These are phyloP conservation scores for Hordeum pubiflorum DNA, from an alignment of 202 grass and related monocot species.

Conservation along the genomic window DNA sequence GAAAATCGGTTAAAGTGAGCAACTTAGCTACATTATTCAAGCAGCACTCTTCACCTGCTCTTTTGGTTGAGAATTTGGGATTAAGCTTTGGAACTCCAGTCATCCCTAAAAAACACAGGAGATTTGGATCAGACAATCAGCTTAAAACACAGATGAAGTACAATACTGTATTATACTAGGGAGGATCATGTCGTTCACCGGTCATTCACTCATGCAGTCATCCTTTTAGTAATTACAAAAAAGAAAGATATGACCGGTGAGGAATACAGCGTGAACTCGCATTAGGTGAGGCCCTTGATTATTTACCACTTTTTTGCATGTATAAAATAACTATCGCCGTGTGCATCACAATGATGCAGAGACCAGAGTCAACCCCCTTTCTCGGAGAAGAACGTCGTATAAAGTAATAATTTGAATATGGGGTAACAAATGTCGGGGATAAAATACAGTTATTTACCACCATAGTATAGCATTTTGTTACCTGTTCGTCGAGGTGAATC, in stretches of 20 bases:
- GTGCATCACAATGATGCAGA: too few species aligned
- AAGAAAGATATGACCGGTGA: too few species aligned
- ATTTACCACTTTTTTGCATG: not conserved
- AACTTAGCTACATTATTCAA: constrained; percentile 9
- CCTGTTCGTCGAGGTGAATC: constrained; percentile 8
- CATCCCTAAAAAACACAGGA: constrained; percentile 32
- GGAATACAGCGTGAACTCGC: not conserved
- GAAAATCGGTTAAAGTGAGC: not conserved
- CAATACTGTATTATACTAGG: not conserved
- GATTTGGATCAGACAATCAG: not conserved
- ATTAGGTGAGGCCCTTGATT: not conserved
- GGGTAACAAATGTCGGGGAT: not conserved
- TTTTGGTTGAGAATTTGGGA: constrained; percentile 42
- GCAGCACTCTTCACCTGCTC: constrained; percentile 37
- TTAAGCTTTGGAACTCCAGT: constrained; percentile 29
- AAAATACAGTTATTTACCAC: not conserved
- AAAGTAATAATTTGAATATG: not conserved
- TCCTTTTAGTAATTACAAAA: too few species aligned
- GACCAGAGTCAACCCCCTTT: too few species aligned
- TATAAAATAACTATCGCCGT: not conserved
- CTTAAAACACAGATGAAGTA: not conserved
- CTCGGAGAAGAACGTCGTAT: not conserved
- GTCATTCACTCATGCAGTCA: too few species aligned
- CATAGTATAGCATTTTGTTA: not conserved
- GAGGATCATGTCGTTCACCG: not conserved